Conservation (phyloP, 768 basidiomycete species). For the Calocybe cyanea region DNA sequence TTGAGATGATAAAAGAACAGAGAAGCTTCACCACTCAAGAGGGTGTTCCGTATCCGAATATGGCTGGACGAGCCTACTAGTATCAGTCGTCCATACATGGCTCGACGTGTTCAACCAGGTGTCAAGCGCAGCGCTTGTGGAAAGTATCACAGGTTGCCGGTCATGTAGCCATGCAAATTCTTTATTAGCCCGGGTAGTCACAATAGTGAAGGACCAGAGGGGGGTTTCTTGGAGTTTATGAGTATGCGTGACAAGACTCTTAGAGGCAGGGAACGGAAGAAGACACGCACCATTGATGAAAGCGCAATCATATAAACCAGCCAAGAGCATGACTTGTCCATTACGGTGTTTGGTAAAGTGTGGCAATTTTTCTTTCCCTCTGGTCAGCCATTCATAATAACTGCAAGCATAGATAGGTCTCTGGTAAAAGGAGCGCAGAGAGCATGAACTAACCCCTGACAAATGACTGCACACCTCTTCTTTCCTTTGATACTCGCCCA, state of each 20-base stretch:
- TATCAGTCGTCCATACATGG: constrained; percentile 57
- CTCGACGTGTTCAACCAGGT: constrained; percentile 80
- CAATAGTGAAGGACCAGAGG: constrained; percentile 83
- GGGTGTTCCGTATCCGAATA: constrained; percentile 45
- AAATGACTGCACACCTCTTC: constrained; percentile 83
- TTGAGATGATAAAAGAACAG: not conserved
- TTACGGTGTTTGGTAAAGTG: constrained; percentile 75
- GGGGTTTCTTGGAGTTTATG: constrained; percentile 36
- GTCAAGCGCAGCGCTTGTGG: constrained; percentile 51
- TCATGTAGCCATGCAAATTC: constrained; percentile 87
- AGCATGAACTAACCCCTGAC: constrained; percentile 50
- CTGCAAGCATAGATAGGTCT: constrained; percentile 30
- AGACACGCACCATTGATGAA: constrained; percentile 51
- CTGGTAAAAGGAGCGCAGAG: not conserved
- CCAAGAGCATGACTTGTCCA: constrained; percentile 71
- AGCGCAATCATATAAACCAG: constrained; percentile 80
- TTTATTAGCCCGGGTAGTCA: constrained; percentile 75
- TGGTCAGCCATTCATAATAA: constrained; percentile 94
- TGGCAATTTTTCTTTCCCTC: constrained; percentile 74
- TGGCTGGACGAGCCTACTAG: constrained; percentile 59
- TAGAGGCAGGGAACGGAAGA: not conserved
- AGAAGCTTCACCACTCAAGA: constrained; percentile 58
- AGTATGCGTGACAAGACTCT: not conserved
- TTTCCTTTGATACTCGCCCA: constrained; percentile 81
- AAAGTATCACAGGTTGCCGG: constrained; percentile 81